Conservation (phyloP, 2,329 filamentous ascomycete genomes). For the Thelonectria rubi region DNA sequence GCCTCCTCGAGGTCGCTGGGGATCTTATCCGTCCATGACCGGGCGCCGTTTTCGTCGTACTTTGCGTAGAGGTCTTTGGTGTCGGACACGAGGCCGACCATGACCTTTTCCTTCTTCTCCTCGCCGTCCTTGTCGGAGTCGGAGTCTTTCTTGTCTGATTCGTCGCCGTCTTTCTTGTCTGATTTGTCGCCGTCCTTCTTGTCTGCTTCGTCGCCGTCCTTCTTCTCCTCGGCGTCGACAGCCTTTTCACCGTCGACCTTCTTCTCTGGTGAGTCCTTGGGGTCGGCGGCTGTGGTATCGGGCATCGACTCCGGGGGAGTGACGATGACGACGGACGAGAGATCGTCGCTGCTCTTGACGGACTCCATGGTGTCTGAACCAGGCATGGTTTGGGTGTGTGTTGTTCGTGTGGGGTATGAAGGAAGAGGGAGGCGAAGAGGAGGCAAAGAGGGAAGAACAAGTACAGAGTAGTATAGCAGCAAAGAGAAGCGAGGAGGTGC, state of each 20-base stretch:
- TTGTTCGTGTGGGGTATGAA: background rate
- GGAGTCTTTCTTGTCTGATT: conserved; percentile 17
- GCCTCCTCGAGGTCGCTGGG: conserved; percentile 64
- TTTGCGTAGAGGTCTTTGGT: conserved; percentile 56
- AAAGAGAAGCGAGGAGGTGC: background rate
- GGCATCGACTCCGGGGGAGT: conserved; percentile 35
- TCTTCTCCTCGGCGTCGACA: conserved; percentile 27
- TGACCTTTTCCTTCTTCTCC: conserved; percentile 33
- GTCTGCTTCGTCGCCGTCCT: conserved; percentile 7
- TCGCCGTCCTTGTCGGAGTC: too few species aligned
- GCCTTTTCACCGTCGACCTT: conserved; percentile 9
- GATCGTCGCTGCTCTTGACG: conserved; percentile 33
- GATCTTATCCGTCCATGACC: conserved; percentile 64
- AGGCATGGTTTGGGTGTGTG: conserved; percentile 11
- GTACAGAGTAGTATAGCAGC: background rate
- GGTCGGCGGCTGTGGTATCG: conserved; percentile 15
- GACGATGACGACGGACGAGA: conserved; percentile 34
- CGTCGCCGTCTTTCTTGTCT: conserved; percentile 9
- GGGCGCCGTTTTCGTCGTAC: conserved; percentile 57
- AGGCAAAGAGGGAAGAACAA: background rate
- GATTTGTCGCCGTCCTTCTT: conserved; percentile 21
- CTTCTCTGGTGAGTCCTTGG: conserved; percentile 28
- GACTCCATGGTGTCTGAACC: conserved; percentile 34
- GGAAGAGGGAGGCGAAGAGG: background rate
- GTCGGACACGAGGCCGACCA: conserved; percentile 49